A percentile compares a stretch with the other conserved stretches of the same genome.
phyloP scores from a whole-genome alignment of 2,329 filamentous ascomycete species.

The Colletotrichum sp. region DNA sequence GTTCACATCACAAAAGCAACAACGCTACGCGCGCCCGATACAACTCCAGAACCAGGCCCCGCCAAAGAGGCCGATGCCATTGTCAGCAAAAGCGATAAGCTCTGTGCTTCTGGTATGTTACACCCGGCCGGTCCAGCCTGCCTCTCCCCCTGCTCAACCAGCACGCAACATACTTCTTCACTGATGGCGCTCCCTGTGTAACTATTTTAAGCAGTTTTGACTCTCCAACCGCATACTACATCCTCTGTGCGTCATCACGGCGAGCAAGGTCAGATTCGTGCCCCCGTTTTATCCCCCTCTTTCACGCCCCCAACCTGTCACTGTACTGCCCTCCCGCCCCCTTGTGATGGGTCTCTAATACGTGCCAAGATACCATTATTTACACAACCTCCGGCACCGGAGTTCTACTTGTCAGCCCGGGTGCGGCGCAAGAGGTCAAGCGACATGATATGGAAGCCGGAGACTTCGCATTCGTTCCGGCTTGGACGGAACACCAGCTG shows the following conservation, averaged over 20 bases:
- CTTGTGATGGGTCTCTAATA: conserved; percentile 1
- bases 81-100: conserved; percentile 65
- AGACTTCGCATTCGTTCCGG: conserved; percentile 74
- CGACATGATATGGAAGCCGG: conserved; percentile 64
- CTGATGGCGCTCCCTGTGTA: conserved; percentile 21
- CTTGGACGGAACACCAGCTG: conserved; percentile 74
- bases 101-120: conserved; percentile 69
- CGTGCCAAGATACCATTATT: conserved; percentile 66
- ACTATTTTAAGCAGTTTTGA: conserved; percentile 54
- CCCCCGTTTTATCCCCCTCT: neutral
- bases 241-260: conserved; percentile 74
- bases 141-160: neutral
- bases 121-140: neutral
- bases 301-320: neutral
- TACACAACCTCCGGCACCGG: conserved; percentile 69
- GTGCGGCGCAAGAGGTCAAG: conserved; percentile 54
- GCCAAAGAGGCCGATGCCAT: conserved; percentile 57
- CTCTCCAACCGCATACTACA: conserved; percentile 65
- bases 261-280: conserved; percentile 59
- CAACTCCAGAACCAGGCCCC: conserved; percentile 44
- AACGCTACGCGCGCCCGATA: conserved; percentile 12
- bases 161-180: neutral
- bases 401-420: conserved; percentile 62
- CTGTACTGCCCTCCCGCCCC: neutral
- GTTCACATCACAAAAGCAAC: conserved; percentile 59